Conservation (phyloP, 164 flowering plant species). For the Vitis vinifera region DNA sequence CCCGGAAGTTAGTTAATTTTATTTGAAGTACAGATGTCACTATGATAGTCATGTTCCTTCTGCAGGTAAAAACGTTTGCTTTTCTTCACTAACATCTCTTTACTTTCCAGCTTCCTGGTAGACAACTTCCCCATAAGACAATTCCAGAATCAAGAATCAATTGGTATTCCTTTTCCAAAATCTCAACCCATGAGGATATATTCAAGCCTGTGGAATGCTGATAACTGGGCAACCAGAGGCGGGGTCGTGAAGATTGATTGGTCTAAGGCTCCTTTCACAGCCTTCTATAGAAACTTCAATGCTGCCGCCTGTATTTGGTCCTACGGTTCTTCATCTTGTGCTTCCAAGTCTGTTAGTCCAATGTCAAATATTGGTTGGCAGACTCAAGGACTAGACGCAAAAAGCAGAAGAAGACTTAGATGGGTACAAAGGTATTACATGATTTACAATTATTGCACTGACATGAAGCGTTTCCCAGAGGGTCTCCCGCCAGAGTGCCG, state of each 20-base stretch:
- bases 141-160: conserved; percentile 12
- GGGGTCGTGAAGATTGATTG: conserved; percentile 25
- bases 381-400: conserved; percentile 10
- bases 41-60: too few species aligned
- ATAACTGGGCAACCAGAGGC: conserved; percentile 27
- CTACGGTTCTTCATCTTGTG: conserved; percentile 1
- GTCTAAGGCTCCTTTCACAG: conserved; percentile 27
- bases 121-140: conserved; percentile 23
- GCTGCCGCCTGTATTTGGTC: conserved; percentile 3
- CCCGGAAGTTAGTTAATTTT: too few species aligned
- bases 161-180: conserved; percentile 21
- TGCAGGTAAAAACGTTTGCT: too few species aligned
- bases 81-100: not conserved
- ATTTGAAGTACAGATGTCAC: too few species aligned
- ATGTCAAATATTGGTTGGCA: conserved; percentile 1
- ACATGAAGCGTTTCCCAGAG: conserved; percentile 10
- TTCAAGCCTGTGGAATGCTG: conserved; percentile 26
- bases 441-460: conserved; percentile 19
- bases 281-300: conserved; percentile 17
- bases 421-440: conserved; percentile 19
- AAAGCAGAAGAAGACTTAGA: conserved; percentile 5
- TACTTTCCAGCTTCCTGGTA: conserved; percentile 13
- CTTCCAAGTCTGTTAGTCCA: not conserved
- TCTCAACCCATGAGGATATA: conserved; percentile 22
- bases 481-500: conserved; percentile 13